phyloP scores from a whole-genome alignment of 306 rosid genomes.

The Ochetophila trinervis region DNA sequence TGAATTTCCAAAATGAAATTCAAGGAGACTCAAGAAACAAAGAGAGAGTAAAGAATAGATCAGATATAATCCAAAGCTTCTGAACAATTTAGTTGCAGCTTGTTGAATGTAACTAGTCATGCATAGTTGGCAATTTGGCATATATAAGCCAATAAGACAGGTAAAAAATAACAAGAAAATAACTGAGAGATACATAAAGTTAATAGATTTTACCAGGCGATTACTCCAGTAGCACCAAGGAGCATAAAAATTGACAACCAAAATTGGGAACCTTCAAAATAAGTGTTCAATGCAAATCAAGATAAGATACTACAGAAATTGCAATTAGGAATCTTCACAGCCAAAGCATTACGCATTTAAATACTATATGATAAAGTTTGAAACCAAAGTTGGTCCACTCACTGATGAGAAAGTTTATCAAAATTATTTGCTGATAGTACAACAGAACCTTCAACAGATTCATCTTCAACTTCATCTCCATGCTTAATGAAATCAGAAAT shows the following conservation, averaged over 20 bases:
- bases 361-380: conserved; percentile 3
- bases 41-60: background rate
- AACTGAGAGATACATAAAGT: conserved; percentile 16
- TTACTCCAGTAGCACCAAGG: conserved; percentile 99
- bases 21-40: background rate
- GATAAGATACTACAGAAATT: conserved; percentile 2
- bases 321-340: conserved; percentile 4
- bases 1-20: background rate
- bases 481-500: conserved; percentile 62
- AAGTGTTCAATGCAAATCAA: conserved; percentile 18
- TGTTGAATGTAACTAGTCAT: background rate
- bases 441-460: conserved; percentile 61
- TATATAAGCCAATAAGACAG: background rate
- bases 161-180: conserved; percentile 7
- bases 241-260: conserved; percentile 86
- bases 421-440: conserved; percentile 46
- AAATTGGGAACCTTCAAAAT: conserved; percentile 64
- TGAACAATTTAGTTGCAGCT: too few relatives aligned
- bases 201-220: conserved; percentile 65
- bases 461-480: conserved; percentile 75
- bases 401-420: conserved; percentile 68
- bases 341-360: background rate
- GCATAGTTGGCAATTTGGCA: background rate
- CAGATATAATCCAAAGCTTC: background rate
- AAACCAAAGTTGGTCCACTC: conserved; percentile 41